Percentiles rank a stretch among this genome's conserved stretches.
These are phyloP conservation scores for Beauveria scarabaeidicola DNA, from an alignment of 2,329 filamentous ascomycete genomes.

Conservation along the genomic window DNA sequence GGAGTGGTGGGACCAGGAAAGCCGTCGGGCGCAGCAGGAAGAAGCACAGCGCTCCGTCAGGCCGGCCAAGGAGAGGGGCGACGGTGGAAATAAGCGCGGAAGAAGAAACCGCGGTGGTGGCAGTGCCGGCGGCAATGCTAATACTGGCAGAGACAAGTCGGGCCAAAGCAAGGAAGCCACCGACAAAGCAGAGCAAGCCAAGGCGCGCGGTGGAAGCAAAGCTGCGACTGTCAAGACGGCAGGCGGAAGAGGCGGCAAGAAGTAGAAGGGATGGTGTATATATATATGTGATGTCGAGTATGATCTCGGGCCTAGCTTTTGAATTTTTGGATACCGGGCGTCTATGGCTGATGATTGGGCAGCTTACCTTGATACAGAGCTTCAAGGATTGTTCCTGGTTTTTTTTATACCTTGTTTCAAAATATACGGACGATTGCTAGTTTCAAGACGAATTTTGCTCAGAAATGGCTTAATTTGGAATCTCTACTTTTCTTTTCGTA, in stretches of 20 bases:
- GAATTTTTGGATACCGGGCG: not conserved
- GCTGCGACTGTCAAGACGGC: not conserved
- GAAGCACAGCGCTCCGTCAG: conserved; percentile 36
- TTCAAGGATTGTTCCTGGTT: not conserved
- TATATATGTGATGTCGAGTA: not conserved
- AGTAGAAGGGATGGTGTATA: not conserved
- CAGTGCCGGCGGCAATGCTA: not conserved
- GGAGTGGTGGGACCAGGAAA: conserved; percentile 91
- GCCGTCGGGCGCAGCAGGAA: conserved; percentile 58
- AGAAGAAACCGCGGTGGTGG: conserved; percentile 20
- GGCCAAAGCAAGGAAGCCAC: not conserved
- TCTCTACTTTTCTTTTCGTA: not conserved
- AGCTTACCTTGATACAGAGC: not conserved
- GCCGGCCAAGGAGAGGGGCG: conserved; percentile 34
- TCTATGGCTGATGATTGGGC: not conserved
- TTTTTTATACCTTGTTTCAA: not conserved
- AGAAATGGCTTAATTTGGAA: not conserved
- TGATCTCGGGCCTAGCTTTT: not conserved
- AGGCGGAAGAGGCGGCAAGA: not conserved
- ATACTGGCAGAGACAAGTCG: not conserved
- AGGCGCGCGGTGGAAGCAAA: not conserved
- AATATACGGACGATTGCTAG: not conserved
- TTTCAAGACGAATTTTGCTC: not conserved
- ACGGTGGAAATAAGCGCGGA: conserved; percentile 22
- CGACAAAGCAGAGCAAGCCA: not conserved